Conservation (phyloP, 352 stramenopile species). For the Phytophthora quininea region DNA sequence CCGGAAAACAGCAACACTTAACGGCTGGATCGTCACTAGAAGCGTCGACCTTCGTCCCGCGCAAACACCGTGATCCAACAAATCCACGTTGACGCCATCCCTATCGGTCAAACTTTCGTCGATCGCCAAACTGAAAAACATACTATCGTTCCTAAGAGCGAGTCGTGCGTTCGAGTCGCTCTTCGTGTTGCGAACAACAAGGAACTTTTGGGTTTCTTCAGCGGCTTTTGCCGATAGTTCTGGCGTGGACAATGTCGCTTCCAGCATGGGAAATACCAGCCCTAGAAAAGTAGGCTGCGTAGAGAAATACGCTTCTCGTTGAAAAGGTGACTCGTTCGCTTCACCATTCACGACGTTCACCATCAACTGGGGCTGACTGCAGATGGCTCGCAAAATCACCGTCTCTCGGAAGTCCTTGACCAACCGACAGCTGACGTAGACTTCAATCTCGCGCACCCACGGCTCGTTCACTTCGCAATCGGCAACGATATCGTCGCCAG, state of each 20-base stretch:
- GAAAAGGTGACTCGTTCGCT: slow-evolving; percentile 38
- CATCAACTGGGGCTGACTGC: slow-evolving; percentile 78
- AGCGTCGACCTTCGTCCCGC: slow-evolving; percentile 67
- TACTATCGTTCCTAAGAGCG: slow-evolving; percentile 81
- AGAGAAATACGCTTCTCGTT: slow-evolving; percentile 39
- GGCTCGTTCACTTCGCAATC: slow-evolving; percentile 42
- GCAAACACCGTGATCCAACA: slow-evolving; percentile 76
- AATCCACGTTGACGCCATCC: slow-evolving; percentile 56
- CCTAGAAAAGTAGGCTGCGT: slow-evolving; percentile 80
- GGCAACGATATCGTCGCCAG: slow-evolving; percentile 7
- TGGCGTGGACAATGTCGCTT: slow-evolving; percentile 57
- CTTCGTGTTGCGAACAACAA: slow-evolving; percentile 82
- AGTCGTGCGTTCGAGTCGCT: slow-evolving; percentile 68
- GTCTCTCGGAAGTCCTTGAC: slow-evolving; percentile 90
- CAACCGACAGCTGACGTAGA: slow-evolving; percentile 88
- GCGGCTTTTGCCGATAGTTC: slow-evolving; percentile 34
- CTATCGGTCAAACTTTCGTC: slow-evolving; percentile 47
- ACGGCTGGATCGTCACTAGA: slow-evolving; percentile 72
- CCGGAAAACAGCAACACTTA: slow-evolving; percentile 61
- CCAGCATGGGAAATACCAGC: slow-evolving; percentile 80
- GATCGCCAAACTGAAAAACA: slow-evolving; percentile 84
- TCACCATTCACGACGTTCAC: slow-evolving; percentile 66
- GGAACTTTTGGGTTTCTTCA: slow-evolving; percentile 64
- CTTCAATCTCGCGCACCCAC: slow-evolving; percentile 86
- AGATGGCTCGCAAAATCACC: slow-evolving; percentile 78